Percentiles rank a stretch among this genome's conserved stretches.
phyloP scores from a whole-genome alignment of 1,284 basidiomycete species.

The Ustilago sp. region DNA sequence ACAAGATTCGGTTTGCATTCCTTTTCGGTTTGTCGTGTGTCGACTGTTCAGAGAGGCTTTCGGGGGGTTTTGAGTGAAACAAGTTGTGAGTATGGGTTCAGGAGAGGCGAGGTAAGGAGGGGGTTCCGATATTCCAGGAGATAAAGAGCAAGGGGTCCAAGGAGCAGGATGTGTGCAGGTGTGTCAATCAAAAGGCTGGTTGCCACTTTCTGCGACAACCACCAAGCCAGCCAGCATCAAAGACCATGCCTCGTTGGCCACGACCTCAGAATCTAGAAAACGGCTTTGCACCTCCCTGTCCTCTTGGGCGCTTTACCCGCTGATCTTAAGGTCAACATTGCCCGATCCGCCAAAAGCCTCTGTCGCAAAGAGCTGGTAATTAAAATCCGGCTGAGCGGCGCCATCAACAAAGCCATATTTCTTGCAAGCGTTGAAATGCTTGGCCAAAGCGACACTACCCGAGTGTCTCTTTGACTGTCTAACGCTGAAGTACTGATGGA shows the following conservation, averaged over 20 bases:
- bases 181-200: too few species aligned
- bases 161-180: too few species aligned
- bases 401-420: slow-evolving; percentile 37
- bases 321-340: slow-evolving; percentile 18
- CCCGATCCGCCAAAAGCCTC: slow-evolving; percentile 36
- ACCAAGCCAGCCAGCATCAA: not conserved
- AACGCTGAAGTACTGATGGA: slow-evolving; percentile 36
- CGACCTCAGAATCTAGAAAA: too few species aligned
- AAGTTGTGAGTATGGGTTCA: not conserved
- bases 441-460: slow-evolving; percentile 27
- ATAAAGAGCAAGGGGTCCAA: not conserved
- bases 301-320: slow-evolving; percentile 8
- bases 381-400: slow-evolving; percentile 30
- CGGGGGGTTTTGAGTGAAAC: not conserved
- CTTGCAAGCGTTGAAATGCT: slow-evolving; percentile 46
- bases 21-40: not conserved
- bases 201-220: not conserved
- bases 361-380: slow-evolving; percentile 50
- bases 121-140: not conserved
- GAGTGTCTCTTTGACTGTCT: slow-evolving; percentile 33
- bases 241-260: too few species aligned
- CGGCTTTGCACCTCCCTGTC: not conserved
- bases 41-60: not conserved
- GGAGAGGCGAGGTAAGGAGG: not conserved
- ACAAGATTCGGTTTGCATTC: not conserved